Evolutionary conservation across 2,329 filamentous ascomycete genomes (phyloP), one percentile per base, ranked within the genome.

Genomic region (Clarireedia homoeocarpa): DNA sequence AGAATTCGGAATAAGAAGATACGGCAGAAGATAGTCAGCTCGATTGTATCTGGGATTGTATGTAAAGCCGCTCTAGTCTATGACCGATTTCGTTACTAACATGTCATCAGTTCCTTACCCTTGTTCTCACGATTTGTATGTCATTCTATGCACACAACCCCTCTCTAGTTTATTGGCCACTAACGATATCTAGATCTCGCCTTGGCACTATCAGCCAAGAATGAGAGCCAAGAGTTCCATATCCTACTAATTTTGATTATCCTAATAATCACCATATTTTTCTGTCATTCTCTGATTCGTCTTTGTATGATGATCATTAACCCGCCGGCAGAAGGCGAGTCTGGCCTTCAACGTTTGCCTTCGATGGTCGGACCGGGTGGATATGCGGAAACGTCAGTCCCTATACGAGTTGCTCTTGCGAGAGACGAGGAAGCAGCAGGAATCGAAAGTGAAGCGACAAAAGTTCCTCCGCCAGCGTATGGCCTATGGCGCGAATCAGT

Each of bases 401-500:
- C 91, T 1, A 95, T 95, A 59, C 84, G 80, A 42, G 88, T 95
- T 10, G 81, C 88, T 17, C 77, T 92, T 47, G 83, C 84, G 2
- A 78, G 82, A 42, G 89, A 94, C 66, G 87, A 91, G 65, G 88
- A 91, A 65, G 79, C 81, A 17, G 78, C 74, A 2, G 80, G 78
- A 3, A 69, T 77, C 53, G 77, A 81, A 56, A 79, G 75, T 51
- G 78, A 82, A 57, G 73, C 78, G 0, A 72, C 74, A 44, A 83
- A 84, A 63, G 62, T 77, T 20, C 82, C 84, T 7, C 91, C 91
- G 4, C 91, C 91, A 0, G 89, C 89, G 2, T 96, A 96, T 67
- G 91, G 91, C 0, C 74, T 90, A 1, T 95, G 89, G 88, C 78
- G 89, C 52, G 84, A 85, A 70, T 92, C 86, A 66, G 88, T 94